Base-by-base conservation (phyloP, 148 eudicot species). In the Fagopyrum homotropicum region DNA sequence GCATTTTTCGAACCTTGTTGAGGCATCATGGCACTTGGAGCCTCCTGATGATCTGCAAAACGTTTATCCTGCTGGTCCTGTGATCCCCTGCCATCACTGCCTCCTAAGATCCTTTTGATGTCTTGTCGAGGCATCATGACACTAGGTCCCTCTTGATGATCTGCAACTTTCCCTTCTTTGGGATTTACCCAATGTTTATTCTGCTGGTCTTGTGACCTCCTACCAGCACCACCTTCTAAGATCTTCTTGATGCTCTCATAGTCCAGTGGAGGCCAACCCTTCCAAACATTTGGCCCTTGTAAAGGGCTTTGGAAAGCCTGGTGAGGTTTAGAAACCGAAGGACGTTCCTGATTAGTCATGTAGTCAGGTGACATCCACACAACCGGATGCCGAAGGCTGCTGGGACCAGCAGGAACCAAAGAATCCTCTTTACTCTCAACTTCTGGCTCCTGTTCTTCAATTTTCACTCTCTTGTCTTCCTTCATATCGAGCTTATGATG, bases 391-490 rank as follows among this genome's bases (percentile, higher is more conserved):
- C 80, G 73, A 16, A 45, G 43, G 61, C 77, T 66, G 45, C 76
- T 80, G 5, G 30, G 45, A 46, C 73, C 77, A 56, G 80, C 47
- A 63, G 91, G 90, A 69, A 77, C 82, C 78, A 80, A 74, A 10
- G 90, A 81, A 35, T 61, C n/a, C 48, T 51, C 73, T 51, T 55
- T 76, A 51, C 72, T 76, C 75, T 80, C 88, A 54, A 11, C 45
- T 4, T 84, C 84, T 45, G 88, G 83, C 40, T 78, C 89, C 5
- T 85, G 81, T 17, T 86, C 91, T 79, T 82, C 93, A 45, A 88
- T 88, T 75, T 75, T 86, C 16, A 85, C 73, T 55, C 69, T 76
- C 12, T 73, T 84, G 54, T 78, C 83, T 69, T 82, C 88, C 45
- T 79, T 89, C 63, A 56, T n/a, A 44, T 79, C 75, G 40, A 70